These are phyloP conservation scores for Xylaria curta DNA, from an alignment of 495 filamentous ascomycete genomes.

Conservation along the genomic window DNA sequence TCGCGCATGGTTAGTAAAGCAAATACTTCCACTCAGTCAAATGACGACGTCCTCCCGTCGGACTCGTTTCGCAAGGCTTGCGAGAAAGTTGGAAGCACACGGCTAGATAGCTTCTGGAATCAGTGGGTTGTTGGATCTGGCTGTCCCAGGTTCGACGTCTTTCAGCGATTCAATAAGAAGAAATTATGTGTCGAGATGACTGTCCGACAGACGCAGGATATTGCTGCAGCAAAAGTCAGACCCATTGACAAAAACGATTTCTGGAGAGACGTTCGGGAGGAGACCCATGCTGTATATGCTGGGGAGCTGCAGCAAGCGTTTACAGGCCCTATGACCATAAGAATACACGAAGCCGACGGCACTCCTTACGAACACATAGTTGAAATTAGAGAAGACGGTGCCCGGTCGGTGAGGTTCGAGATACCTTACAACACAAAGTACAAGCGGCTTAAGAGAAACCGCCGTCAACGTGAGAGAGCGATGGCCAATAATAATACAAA, in stretches of 20 bases:
- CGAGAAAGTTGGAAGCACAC: constrained; percentile 84
- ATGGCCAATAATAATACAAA: constrained; percentile 57
- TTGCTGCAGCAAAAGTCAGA: constrained; percentile 39
- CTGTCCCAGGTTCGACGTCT: constrained; percentile 83
- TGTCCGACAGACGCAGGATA: constrained; percentile 78
- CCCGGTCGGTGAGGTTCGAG: constrained; percentile 69
- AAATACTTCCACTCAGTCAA: constrained; percentile 72
- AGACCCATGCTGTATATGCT: constrained; percentile 71
- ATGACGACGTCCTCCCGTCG: constrained; percentile 74
- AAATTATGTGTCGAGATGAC: constrained; percentile 92
- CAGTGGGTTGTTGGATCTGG: constrained; percentile 92
- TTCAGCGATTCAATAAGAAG: constrained; percentile 96
- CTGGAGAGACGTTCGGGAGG: constrained; percentile 81
- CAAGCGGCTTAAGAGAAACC: constrained; percentile 92
- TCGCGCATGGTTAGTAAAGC: constrained; percentile 79
- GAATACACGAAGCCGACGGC: constrained; percentile 97
- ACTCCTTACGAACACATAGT: constrained; percentile 99
- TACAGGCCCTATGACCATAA: constrained; percentile 94
- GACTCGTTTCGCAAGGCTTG: constrained; percentile 78
- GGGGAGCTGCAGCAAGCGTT: constrained; percentile 77
- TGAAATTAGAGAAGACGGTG: constrained; percentile 84
- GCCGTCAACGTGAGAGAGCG: constrained; percentile 81
- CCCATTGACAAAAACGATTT: constrained; percentile 70
- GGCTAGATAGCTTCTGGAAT: constrained; percentile 84
- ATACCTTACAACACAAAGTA: constrained; percentile 99